Evolutionary conservation across 2,329 filamentous ascomycete species (phyloP), one percentile per base, ranked within the genome.

Genomic region (Penicillium sp.): DNA sequence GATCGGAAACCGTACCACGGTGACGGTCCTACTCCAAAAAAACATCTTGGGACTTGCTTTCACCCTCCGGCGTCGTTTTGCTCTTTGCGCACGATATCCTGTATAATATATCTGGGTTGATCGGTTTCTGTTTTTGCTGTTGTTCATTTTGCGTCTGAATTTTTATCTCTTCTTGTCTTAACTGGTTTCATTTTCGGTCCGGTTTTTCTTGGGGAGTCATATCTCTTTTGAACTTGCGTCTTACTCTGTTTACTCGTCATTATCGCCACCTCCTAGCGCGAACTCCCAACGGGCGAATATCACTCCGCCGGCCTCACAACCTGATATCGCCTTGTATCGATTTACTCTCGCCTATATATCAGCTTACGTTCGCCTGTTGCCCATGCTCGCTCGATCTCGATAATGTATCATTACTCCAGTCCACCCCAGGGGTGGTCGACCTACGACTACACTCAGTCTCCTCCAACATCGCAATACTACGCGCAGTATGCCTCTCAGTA

Each of bases 401-500:
- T 77, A 78, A 81, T 81, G 79, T 81, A 80, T 75, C 79, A 80
- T 68, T 80, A 80, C 67, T 71, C 77, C 65, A 74, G 74, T 73
- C 81, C 81, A 71, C 79, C 81, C 49, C 79, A 79, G 58, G 79
- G 79, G 73, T 84, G 81, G 76, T 77, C 79, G 64, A 70, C 75
- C 60, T 82, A 81, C 76, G 78, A 82, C 65, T 84, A 83, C 71
- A 78, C 78, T 60, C 79, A 79, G 64, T 77, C 78, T 40, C 79
- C 82, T 56, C 81, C 82, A 24, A 80, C 84, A 58, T 85, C 84
- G 58, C 83, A 85, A 22, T 81, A 78, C 63, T 80, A 81, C 72
- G 69, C 74, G 60, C 79, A 80, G 67, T 87, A 87, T 79, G 83
- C 84, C 74, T 84, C 85, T 9, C 82, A 84, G 65, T 83, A 84